phyloP scores from a whole-genome alignment of 1,284 basidiomycete genomes.

The Heterobasidion parviporum region DNA sequence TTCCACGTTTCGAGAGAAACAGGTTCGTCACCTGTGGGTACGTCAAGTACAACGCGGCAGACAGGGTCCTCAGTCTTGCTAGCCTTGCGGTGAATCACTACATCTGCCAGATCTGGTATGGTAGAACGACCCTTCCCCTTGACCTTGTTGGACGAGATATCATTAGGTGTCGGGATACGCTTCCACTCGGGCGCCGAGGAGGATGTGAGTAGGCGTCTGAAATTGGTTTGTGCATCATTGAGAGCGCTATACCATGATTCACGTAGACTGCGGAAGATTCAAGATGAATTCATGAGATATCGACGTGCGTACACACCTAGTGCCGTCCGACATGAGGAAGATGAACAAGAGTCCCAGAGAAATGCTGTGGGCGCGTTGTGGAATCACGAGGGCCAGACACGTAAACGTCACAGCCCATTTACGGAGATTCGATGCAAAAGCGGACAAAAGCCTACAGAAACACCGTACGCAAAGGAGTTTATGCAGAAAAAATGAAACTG shows the following conservation, averaged over 20 bases:
- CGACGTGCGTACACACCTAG: constrained; percentile 21
- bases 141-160: constrained; percentile 30
- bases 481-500: no score
- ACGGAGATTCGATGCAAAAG: background rate
- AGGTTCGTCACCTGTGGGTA: constrained; percentile 55
- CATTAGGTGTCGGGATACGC: constrained; percentile 43
- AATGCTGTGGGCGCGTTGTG: background rate
- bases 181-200: constrained; percentile 63
- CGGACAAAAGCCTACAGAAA: background rate
- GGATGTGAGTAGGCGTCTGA: constrained; percentile 61
- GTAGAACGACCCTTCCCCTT: constrained; percentile 54
- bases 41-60: constrained; percentile 77
- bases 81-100: constrained; percentile 59
- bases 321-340: constrained; percentile 29
- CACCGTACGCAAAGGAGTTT: background rate
- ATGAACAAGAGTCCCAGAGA: background rate
- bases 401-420: background rate
- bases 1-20: constrained; percentile 75
- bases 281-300: background rate
- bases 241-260: constrained; percentile 70
- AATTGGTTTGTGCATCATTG: constrained; percentile 60
- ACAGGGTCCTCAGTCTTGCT: constrained; percentile 66
- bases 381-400: constrained; percentile 4
- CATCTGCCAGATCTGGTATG: constrained; percentile 55
- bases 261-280: constrained; percentile 40